These are phyloP conservation scores for Aspergillus diversus DNA, from an alignment of 495 filamentous ascomycete species.

Conservation along the genomic window DNA sequence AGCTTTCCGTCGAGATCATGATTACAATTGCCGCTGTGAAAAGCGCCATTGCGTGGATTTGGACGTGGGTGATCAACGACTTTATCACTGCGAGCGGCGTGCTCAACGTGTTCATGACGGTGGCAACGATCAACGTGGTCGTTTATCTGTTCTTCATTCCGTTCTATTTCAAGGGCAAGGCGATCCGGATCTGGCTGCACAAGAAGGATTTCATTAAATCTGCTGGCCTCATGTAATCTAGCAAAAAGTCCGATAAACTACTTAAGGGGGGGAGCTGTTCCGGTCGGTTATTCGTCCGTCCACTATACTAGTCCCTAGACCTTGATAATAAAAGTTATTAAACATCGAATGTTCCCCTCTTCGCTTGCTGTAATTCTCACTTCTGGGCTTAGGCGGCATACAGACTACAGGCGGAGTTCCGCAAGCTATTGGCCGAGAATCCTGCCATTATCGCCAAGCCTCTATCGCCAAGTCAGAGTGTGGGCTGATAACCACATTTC, in stretches of 20 bases:
- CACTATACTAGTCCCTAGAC: background rate
- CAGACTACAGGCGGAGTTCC: no score
- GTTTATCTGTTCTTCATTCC: slow-evolving; percentile 24
- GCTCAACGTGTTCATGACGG: slow-evolving; percentile 27
- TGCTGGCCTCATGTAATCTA: slow-evolving; percentile 9
- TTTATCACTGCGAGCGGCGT: slow-evolving; percentile 23
- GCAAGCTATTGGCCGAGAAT: no score
- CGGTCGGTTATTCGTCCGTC: background rate
- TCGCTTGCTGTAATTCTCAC: background rate
- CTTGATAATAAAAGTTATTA: background rate
- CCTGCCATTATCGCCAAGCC: no score
- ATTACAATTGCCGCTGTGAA: slow-evolving; percentile 28
- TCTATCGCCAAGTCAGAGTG: no score
- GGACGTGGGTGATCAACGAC: slow-evolving; percentile 32
- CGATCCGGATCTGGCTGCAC: slow-evolving; percentile 26
- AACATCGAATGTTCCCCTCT: background rate
- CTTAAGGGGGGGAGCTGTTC: no score
- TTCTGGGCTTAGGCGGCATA: no score
- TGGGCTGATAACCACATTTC: no score
- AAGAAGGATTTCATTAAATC: slow-evolving; percentile 20
- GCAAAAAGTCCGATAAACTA: background rate
- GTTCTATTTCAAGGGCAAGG: slow-evolving; percentile 25
- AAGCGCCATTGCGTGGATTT: slow-evolving; percentile 29
- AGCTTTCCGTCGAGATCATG: slow-evolving; percentile 31
- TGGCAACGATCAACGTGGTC: slow-evolving; percentile 27